Evolutionary conservation across 2,329 filamentous ascomycete genomes (phyloP).

Genomic region (Ampelomyces quisqualis): DNA sequence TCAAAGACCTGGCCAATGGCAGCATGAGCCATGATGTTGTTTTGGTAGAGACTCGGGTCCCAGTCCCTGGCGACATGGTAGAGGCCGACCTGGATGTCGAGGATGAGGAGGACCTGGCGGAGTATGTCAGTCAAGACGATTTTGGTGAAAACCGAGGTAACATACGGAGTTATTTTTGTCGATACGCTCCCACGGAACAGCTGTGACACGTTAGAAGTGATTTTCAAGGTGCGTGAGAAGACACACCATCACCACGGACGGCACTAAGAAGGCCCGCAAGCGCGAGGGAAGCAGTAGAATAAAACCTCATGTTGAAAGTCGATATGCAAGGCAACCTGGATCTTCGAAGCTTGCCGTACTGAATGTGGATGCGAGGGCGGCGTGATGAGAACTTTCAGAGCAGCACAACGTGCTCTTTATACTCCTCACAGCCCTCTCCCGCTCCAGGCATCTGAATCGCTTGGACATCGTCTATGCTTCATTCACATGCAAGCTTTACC

Average conservation of each 20-base stretch:
- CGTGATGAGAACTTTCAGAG: slow-evolving; percentile 13
- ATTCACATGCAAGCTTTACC: neutral
- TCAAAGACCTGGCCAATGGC: slow-evolving; percentile 66
- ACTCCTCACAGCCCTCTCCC: slow-evolving; percentile 8
- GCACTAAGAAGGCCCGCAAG: slow-evolving; percentile 32
- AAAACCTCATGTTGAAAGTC: slow-evolving; percentile 36
- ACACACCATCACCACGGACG: slow-evolving; percentile 35
- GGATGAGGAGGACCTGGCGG: slow-evolving; percentile 55
- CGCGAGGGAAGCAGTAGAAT: slow-evolving; percentile 27
- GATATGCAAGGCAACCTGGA: neutral
- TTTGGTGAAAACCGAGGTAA: neutral
- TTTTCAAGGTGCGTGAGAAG: neutral
- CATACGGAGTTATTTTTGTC: slow-evolving; percentile 46
- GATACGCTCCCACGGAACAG: slow-evolving; percentile 45
- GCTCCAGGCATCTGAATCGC: slow-evolving; percentile 1
- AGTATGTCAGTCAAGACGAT: neutral
- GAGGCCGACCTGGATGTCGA: slow-evolving; percentile 63
- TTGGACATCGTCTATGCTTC: neutral
- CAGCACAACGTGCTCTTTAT: slow-evolving; percentile 26
- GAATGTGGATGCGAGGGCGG: slow-evolving; percentile 15
- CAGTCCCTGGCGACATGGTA: slow-evolving; percentile 65
- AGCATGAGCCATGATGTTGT: slow-evolving; percentile 68
- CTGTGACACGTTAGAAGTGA: slow-evolving; percentile 26
- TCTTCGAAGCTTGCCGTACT: slow-evolving; percentile 3
- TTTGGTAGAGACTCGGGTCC: slow-evolving; percentile 63